Conservation (phyloP, 192 early-diverging fungal species). For the Coemansia reversa region DNA sequence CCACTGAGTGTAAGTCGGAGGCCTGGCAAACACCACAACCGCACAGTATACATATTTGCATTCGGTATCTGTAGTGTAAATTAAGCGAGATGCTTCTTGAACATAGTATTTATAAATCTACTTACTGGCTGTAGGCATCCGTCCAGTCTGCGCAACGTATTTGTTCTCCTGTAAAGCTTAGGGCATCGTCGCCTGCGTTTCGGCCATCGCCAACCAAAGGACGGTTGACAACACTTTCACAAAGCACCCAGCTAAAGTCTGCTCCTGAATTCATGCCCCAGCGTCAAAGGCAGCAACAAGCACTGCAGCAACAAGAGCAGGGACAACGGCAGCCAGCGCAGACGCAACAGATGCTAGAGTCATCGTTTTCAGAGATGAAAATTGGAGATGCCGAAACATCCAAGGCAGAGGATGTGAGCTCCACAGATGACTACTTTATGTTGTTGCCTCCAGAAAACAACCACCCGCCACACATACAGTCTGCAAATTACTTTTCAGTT, state of each 20-base stretch:
- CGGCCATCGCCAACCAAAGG: conserved; percentile 26
- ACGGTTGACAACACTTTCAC: conserved; percentile 1
- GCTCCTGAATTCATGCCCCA: conserved; percentile 42
- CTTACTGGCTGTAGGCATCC: no score
- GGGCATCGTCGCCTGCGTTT: conserved; percentile 50
- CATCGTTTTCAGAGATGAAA: conserved; percentile 5
- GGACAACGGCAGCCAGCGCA: neutral
- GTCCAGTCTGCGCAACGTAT: conserved; percentile 1
- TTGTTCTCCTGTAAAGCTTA: conserved; percentile 21
- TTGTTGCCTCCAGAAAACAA: conserved; percentile 39
- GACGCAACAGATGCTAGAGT: neutral
- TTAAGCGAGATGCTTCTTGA: neutral
- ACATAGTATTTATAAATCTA: no score
- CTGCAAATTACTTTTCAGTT: conserved; percentile 82
- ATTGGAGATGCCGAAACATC: neutral
- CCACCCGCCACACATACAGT: conserved; percentile 70
- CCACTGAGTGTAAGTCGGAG: conserved; percentile 6
- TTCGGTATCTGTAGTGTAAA: conserved; percentile 5
- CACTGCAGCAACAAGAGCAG: conserved; percentile 6
- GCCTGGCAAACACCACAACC: neutral
- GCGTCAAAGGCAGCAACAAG: conserved; percentile 13
- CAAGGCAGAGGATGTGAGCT: conserved; percentile 4
- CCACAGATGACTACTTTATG: conserved; percentile 30
- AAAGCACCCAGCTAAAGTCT: conserved; percentile 12
- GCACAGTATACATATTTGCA: neutral